Evolutionary conservation across 371 early-diverging fungal genomes (phyloP), one percentile per base, ranked within the genome.

Genomic region (Entomophthora muscae): DNA sequence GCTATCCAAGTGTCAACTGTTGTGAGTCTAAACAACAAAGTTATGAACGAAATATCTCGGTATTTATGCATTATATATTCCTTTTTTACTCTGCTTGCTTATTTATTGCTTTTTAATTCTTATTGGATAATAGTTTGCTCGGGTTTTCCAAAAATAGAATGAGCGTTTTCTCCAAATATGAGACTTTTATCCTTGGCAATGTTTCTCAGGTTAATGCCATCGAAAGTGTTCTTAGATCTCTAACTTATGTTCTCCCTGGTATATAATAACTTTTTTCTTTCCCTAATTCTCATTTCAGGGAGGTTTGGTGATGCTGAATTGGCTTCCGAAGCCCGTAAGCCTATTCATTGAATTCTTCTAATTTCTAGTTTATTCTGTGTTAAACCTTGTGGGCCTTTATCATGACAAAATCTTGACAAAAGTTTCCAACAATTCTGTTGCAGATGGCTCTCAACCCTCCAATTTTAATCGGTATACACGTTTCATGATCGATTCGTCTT

Each of bases 221-320:
- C 55, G 97, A 96, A 71, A 83, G 84, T 67, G 79, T 84, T 7
- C 74, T 93, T 30, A 79, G 93, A 23, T 85, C 90, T 29, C 77
- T 94, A 42, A 89, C 94, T 23, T 96, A 94, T 69, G 78, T 95
- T 32, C 72, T 95, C 23, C 96, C 96, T 32, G 93, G 92, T 86
- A 75, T 42, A 67, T 22, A 61, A 54, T 27, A 10, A 5, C 42
- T 42, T 42, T 10, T 42, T 26, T 58, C 7, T n/a, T 30, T 32
- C 10, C 13, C 31, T 21, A 54, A 52, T 59, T 59, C 22, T 22
- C 7, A 64, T n/a, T 29, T 27, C 66, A 89, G 93, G 95, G 61
- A 84, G 95, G 21, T 96, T 96, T 70, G 82, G 83, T 52, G 91
- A 94, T 71, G 85, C 95, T 10, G 95, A 96, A 67, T 75, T 96